Evolutionary conservation across 805 yeast genomes (phyloP).

Genomic region (Ogataea thermomethanolica): DNA sequence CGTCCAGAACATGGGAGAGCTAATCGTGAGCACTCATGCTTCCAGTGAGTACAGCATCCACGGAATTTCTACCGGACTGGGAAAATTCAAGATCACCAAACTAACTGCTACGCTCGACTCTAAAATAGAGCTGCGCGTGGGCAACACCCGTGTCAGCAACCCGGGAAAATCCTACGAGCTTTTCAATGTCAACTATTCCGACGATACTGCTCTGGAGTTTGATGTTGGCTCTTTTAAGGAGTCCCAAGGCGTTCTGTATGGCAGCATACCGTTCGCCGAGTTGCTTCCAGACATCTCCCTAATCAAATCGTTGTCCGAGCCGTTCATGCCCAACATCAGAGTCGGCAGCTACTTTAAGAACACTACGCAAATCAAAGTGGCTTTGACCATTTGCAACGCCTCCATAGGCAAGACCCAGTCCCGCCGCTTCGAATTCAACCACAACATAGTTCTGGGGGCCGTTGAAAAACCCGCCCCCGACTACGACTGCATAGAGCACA

Average conservation of each 20-base stretch:
- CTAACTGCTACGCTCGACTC: conserved; percentile 8
- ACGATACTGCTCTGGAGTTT: conserved; percentile 12
- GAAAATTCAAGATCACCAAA: conserved; percentile 11
- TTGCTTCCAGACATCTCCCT: conserved; percentile 11
- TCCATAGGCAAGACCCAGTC: conserved; percentile 1
- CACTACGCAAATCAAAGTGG: conserved; percentile 7
- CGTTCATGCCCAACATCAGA: conserved; percentile 17
- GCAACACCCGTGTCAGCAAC: conserved; percentile 2
- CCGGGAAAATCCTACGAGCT: conserved; percentile 8
- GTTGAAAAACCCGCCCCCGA: conserved; percentile 15
- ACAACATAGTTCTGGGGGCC: conserved; percentile 13
- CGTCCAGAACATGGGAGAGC: conserved; percentile 6
- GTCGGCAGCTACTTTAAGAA: conserved; percentile 15
- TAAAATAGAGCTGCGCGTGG: conserved; percentile 9
- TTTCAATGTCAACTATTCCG: conserved; percentile 2
- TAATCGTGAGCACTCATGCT: not conserved
- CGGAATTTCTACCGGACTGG: conserved; percentile 15
- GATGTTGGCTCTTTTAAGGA: conserved; percentile 15
- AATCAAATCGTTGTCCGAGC: conserved; percentile 5
- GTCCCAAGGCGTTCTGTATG: conserved; percentile 2
- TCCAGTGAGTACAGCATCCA: conserved; percentile 1
- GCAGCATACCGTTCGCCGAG: conserved; percentile 4
- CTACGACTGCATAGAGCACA: conserved; percentile 11
- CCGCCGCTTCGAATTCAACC: conserved; percentile 8
- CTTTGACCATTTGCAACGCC: conserved; percentile 8